Percentiles rank a stretch among this genome's conserved stretches.
Evolutionary conservation across 371 early-diverging fungal species (phyloP).

Genomic region (Mortierella sp.): DNA sequence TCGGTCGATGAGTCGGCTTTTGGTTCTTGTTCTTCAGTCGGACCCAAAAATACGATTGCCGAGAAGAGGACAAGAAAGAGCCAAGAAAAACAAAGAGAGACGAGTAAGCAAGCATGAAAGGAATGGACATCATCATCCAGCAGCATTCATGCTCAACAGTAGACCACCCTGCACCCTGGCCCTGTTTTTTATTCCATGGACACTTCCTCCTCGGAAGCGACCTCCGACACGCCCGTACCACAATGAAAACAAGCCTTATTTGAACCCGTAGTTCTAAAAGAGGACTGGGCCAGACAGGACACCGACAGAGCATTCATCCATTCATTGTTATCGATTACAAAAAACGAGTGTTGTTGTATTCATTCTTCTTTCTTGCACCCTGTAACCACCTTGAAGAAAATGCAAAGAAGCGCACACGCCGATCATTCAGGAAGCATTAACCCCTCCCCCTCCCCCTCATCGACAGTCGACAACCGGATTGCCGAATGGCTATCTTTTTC

Average conservation of each 20-base stretch:
- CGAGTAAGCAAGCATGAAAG: not conserved
- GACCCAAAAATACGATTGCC: not conserved
- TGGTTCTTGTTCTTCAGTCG: not conserved
- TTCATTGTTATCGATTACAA: not conserved
- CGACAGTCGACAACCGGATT: too few species aligned
- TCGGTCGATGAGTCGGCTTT: not conserved
- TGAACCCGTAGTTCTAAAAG: not conserved
- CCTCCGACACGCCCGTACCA: not conserved
- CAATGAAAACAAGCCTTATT: not conserved
- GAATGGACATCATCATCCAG: not conserved
- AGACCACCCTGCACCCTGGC: not conserved
- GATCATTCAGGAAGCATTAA: too few species aligned
- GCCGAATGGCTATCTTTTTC: too few species aligned
- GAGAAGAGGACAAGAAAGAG: not conserved
- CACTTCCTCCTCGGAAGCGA: not conserved
- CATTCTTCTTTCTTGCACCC: not conserved
- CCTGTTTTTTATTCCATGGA: not conserved
- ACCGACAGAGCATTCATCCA: not conserved
- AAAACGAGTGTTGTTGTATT: not conserved
- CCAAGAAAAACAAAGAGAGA: not conserved
- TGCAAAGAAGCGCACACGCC: not conserved
- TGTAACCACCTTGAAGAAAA: not conserved
- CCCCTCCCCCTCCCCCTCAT: too few species aligned
- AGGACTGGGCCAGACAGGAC: not conserved
- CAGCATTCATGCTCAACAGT: not conserved